These are phyloP conservation scores for Carex pumila DNA, from an alignment of 176 grass and related monocot genomes.

Conservation along the genomic window DNA sequence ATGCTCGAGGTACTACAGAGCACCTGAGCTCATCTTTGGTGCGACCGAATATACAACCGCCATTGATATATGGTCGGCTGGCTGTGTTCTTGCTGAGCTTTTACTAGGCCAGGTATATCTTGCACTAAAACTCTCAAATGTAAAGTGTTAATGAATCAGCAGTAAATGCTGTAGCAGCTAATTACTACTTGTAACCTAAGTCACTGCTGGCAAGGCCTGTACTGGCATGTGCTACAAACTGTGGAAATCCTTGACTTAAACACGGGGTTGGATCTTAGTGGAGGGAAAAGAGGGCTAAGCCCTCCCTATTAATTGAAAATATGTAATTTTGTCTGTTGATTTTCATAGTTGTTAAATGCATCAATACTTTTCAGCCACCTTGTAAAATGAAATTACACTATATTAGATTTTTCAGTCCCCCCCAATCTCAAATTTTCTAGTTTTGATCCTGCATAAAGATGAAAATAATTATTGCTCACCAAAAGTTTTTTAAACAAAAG, in stretches of 20 bases:
- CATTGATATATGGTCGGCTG: constrained; percentile 76
- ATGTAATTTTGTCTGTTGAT: no score
- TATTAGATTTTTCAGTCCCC: no score
- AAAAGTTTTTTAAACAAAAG: neutral
- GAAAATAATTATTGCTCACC: neutral
- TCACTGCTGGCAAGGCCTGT: neutral
- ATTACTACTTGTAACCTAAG: neutral
- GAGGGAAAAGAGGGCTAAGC: no score
- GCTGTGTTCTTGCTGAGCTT: constrained; percentile 65
- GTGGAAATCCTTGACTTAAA: neutral
- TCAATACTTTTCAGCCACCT: no score
- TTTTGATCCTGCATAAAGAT: neutral
- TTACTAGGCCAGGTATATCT: constrained; percentile 49
- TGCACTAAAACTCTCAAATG: neutral
- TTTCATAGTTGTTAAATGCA: no score
- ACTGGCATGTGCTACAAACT: neutral
- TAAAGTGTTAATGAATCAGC: neutral
- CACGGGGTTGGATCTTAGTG: no score
- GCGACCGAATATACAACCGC: constrained; percentile 68
- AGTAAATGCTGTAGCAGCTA: neutral
- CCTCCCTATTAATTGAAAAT: no score
- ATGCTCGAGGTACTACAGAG: constrained; percentile 71
- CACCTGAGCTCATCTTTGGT: constrained; percentile 75
- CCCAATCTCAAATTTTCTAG: no score
- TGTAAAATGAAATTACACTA: no score